Evolutionary conservation across 306 rosid genomes (phyloP).

Genomic region (Sphenostylis stenocarpa): DNA sequence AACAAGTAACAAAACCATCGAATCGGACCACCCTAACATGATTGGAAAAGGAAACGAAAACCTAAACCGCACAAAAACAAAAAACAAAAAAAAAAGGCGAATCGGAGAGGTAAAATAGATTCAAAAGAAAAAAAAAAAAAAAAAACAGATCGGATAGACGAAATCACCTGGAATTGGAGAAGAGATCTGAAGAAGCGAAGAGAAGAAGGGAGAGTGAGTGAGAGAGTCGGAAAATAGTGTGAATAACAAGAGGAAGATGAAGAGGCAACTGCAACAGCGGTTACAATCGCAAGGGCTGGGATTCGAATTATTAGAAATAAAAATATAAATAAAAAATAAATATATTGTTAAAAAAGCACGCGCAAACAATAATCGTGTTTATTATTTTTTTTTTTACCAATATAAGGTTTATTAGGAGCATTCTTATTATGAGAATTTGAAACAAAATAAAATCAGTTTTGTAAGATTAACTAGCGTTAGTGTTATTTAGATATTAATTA

Average conservation of each 20-base stretch:
- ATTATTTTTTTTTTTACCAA: not conserved
- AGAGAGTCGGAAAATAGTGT: constrained; percentile 18
- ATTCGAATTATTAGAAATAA: constrained; percentile 37
- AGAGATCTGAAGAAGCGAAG: constrained; percentile 39
- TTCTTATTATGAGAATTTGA: not conserved
- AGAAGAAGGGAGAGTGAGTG: constrained; percentile 21
- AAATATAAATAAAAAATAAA: not conserved
- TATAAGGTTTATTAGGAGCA: not conserved
- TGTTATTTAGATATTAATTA: not conserved
- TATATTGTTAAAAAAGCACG: not conserved
- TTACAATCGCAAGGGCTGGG: constrained; percentile 36
- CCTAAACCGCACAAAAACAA: constrained; percentile 31
- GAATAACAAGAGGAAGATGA: constrained; percentile 2
- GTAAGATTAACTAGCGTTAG: not conserved
- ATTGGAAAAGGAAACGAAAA: constrained; percentile 11
- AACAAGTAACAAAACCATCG: constrained; percentile 12
- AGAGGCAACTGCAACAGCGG: constrained; percentile 26
- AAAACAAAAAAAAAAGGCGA: not conserved
- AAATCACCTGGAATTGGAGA: constrained; percentile 34
- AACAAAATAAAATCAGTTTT: not conserved
- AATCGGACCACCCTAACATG: not conserved
- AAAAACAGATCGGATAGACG: constrained; percentile 21
- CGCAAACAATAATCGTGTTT: not conserved
- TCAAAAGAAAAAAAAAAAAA: not conserved
- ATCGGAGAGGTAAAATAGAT: not conserved